Evolutionary conservation across 495 filamentous ascomycete species (phyloP), one percentile per base, ranked within the genome.

Genomic region (Talaromyces stipitatus): DNA sequence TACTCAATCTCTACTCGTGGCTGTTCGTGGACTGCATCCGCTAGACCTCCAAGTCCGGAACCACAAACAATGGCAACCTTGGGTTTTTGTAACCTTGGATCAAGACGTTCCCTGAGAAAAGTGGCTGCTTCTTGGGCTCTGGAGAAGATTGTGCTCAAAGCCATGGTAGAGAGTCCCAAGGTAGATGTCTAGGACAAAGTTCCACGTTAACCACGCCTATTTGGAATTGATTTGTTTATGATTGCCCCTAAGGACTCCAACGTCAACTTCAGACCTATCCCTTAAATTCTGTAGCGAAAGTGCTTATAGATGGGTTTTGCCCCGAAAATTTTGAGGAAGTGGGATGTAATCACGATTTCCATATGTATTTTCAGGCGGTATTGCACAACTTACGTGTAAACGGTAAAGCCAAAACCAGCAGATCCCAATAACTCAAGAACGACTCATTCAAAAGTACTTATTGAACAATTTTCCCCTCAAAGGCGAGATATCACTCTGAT

Each of bases 61-160:
- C 87, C 88, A 66, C 88, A 89, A 36, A 90, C 80, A 59, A 91
- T 86, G 12, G 83, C 87, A 54, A 89, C 73, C 45, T 71, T 69
- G 20, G 87, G 86, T 11, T 69, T 63, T 51, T 76, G 69, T 24
- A 89, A 63, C 9, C 61, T 48, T 24, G 64, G 56, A 10, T 83
- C 82, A 14, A 82, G 64, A 32, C 56, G 32, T 32, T 63, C 51
- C 57, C 64, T 69, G 14, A 82, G 59, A 30, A 67, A 75, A 16
- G 62, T 54, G 28, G 62, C 67, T 0, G 79, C 68, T 55, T 80
- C 78, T 8, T 59, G 65, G 12, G 73, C 72, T 33, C 65, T 67
- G 16, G 73, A 64, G 59, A 72, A 68, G 12, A 63, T 38, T 22
- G 56, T 52, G 24, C 14, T 36, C n/a, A 28, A 41, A 27, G 43